phyloP scores from a whole-genome alignment of 1,284 basidiomycete species.

The Dichomitus squalens region DNA sequence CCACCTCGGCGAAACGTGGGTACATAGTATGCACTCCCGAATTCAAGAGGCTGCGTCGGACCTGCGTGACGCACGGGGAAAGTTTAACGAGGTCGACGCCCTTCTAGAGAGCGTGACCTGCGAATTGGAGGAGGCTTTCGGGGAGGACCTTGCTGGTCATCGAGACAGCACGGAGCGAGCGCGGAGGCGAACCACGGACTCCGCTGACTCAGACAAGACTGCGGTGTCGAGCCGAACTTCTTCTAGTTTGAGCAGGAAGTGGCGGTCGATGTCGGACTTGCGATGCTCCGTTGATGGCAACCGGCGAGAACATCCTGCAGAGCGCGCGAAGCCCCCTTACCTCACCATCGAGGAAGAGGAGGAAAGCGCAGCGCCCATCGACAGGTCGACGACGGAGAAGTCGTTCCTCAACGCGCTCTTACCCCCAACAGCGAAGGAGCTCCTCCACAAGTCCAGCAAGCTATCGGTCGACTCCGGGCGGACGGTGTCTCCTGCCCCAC shows the following conservation, averaged over 20 bases:
- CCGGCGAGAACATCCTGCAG: background rate
- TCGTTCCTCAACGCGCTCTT: slow-evolving; percentile 21
- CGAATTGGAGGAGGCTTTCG: slow-evolving; percentile 41
- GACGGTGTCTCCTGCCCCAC: slow-evolving; percentile 13
- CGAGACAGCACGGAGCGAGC: slow-evolving; percentile 27
- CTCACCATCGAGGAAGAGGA: slow-evolving; percentile 18
- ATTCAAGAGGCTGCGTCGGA: slow-evolving; percentile 53
- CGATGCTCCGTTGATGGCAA: slow-evolving; percentile 9
- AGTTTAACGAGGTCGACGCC: slow-evolving; percentile 34
- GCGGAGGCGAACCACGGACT: slow-evolving; percentile 33
- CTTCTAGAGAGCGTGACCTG: slow-evolving; percentile 41
- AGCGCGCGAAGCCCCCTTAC: slow-evolving; percentile 8
- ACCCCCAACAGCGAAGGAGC: slow-evolving; percentile 17
- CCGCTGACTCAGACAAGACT: slow-evolving; percentile 30
- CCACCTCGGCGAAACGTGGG: slow-evolving; percentile 45
- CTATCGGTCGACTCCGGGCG: slow-evolving; percentile 9
- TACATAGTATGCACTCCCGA: slow-evolving; percentile 51
- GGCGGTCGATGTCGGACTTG: slow-evolving; percentile 29
- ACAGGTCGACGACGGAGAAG: slow-evolving; percentile 7
- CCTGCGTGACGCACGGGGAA: slow-evolving; percentile 46
- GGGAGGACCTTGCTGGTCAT: slow-evolving; percentile 22
- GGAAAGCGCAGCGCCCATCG: background rate
- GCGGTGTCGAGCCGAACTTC: slow-evolving; percentile 27
- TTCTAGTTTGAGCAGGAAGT: slow-evolving; percentile 21
- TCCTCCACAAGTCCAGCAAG: slow-evolving; percentile 25